Percentiles rank a stretch among this genome's conserved stretches.
Evolutionary conservation across 805 yeast species (phyloP).

Genomic region (Pichia paraexigua): DNA sequence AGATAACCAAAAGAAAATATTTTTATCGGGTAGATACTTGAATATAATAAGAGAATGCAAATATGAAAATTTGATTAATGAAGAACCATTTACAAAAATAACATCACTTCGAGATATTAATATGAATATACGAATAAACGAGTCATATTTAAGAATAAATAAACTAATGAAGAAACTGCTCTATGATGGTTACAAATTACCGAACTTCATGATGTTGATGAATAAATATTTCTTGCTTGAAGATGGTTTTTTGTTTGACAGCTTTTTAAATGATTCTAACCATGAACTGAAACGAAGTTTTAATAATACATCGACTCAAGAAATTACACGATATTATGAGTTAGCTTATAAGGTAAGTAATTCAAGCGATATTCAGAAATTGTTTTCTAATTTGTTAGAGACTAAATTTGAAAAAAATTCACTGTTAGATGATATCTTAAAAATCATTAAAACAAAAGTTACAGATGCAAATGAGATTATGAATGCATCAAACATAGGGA

Average conservation of each 20-base stretch:
- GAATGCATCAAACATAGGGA: slow-evolving; percentile 35
- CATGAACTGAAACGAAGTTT: slow-evolving; percentile 41
- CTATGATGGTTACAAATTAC: slow-evolving; percentile 51
- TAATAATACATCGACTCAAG: slow-evolving; percentile 21
- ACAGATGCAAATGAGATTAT: slow-evolving; percentile 47
- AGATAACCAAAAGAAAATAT: slow-evolving; percentile 52
- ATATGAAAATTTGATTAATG: neutral
- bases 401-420: slow-evolving; percentile 15
- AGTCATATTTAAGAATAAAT: slow-evolving; percentile 65
- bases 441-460: slow-evolving; percentile 45
- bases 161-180: slow-evolving; percentile 47
- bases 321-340: slow-evolving; percentile 27
- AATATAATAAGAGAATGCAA: slow-evolving; percentile 53
- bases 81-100: slow-evolving; percentile 3
- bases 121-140: slow-evolving; percentile 46
- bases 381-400: neutral
- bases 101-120: slow-evolving; percentile 26
- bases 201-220: slow-evolving; percentile 37
- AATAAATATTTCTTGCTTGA: slow-evolving; percentile 52
- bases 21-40: slow-evolving; percentile 78
- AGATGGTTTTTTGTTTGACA: slow-evolving; percentile 42
- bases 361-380: neutral
- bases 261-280: slow-evolving; percentile 43
- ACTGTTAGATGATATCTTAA: slow-evolving; percentile 30
- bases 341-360: slow-evolving; percentile 12